Conservation (phyloP, 352 stramenopile genomes). For the Phytopythium chamaehyphon region DNA sequence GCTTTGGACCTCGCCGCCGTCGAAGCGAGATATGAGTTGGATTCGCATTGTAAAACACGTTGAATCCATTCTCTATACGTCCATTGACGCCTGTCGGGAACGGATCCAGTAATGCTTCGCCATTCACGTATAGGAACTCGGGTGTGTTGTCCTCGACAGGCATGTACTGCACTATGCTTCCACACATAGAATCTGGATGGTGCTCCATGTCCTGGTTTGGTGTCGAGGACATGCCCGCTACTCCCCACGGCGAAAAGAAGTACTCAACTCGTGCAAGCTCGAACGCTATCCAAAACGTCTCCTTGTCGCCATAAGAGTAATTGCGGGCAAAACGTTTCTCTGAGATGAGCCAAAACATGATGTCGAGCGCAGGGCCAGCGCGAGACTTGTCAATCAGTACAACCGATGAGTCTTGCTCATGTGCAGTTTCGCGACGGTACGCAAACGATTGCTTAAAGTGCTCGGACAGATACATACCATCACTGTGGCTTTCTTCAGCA, state of each 20-base stretch:
- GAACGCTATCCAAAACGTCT: conserved; percentile 63
- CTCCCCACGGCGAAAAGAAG: conserved; percentile 54
- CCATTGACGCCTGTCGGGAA: conserved; percentile 17
- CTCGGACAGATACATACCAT: conserved; percentile 6
- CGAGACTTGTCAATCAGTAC: conserved; percentile 39
- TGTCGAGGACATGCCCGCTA: conserved; percentile 35
- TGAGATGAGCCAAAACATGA: conserved; percentile 54
- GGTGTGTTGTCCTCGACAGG: conserved; percentile 24
- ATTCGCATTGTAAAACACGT: conserved; percentile 48
- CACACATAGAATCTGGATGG: conserved; percentile 48
- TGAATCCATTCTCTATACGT: conserved; percentile 19
- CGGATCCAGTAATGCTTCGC: conserved; percentile 33
- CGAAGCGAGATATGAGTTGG: conserved; percentile 35
- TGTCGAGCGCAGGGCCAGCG: conserved; percentile 24
- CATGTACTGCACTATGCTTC: conserved; percentile 51
- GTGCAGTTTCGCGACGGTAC: conserved; percentile 33
- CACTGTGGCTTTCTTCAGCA: conserved; percentile 3
- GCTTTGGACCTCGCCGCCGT: conserved; percentile 17
- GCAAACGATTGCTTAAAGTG: conserved; percentile 32
- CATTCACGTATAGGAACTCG: conserved; percentile 57
- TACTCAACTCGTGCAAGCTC: conserved; percentile 42
- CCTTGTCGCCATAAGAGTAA: conserved; percentile 59
- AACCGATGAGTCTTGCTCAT: conserved; percentile 64
- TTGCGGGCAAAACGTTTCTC: conserved; percentile 38
- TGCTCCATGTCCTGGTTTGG: conserved; percentile 43